Evolutionary conservation across 495 filamentous ascomycete species (phyloP), one percentile per base, ranked within the genome.

Genomic region (Penicillium ucsense): DNA sequence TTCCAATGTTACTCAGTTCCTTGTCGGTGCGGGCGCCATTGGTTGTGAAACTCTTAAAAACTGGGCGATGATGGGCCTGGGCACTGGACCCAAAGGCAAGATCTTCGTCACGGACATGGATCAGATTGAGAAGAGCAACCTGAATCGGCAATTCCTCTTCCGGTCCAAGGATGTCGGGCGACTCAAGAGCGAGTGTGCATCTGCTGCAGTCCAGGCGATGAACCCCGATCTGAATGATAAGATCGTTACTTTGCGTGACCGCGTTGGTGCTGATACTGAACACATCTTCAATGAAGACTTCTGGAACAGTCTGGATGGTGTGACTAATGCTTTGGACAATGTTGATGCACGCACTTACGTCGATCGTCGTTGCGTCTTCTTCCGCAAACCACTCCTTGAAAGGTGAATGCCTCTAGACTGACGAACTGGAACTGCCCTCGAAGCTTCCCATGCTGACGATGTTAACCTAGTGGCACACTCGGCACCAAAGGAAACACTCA

Each of bases 31-130:
- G 28, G 94, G 94, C 50, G 94, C 94, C 48, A 99, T 99, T 62
- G 94, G 94, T 32, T 99, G 94, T 60, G 94, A 99, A 62, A 99
- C 96, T 79, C 73, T 99, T 46, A 99, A 99, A 78, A 97, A 96
- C 64, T 99, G 94, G 92, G 92, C 94, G 29, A 91, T 97, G 89
- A 94, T 97, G 56, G 94, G 94, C 50, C 74, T 99, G 42, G 91
- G 83, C 36, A 86, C 86, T 36, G 94, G 94, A 33, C 85, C 85
- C 27, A 78, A 89, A 32, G 94, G 94, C 52, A 84, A 84, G 58
- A 90, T 99, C 60, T 86, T 63, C 27, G 86, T 97, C 28, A 95
- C 94, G 9, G 94, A 99, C 61, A 97, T 94, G 84, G 94, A 99
- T 55, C 85, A 86, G 50, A 99, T 99, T 52, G 94, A 99, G 73